phyloP scores from a whole-genome alignment of 2,329 filamentous ascomycete species.

The Penicillium glabrum region DNA sequence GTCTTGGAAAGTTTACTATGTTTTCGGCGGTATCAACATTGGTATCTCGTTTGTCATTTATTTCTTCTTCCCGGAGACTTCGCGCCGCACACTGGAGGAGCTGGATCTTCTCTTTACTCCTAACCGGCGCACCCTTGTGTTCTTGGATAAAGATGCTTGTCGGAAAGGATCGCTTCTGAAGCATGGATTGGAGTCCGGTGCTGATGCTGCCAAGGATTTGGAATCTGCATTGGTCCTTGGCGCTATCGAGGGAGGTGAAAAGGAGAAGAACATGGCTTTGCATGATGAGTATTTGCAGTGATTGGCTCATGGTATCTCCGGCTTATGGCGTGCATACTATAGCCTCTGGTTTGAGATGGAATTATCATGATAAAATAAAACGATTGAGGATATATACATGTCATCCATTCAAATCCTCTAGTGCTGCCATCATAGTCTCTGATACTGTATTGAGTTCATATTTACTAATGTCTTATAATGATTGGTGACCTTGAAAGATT shows the following conservation, averaged over 20 bases:
- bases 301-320: neutral
- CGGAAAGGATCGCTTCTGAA: neutral
- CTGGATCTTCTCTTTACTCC: neutral
- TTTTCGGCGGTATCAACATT: conserved; percentile 36
- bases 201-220: neutral
- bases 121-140: neutral
- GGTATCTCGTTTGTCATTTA: conserved; percentile 25
- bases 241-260: neutral
- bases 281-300: neutral
- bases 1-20: conserved; percentile 42
- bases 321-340: neutral
- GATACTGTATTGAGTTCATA: too few species aligned
- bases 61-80: conserved; percentile 28
- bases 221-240: neutral
- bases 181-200: neutral
- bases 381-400: too few species aligned
- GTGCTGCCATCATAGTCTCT: too few species aligned
- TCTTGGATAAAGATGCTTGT: conserved; percentile 1
- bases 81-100: neutral
- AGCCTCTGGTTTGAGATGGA: neutral
- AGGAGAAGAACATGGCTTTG: neutral
- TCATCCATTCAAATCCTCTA: too few species aligned
- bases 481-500: too few species aligned
- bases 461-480: too few species aligned
- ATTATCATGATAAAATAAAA: neutral